Evolutionary conservation across 768 basidiomycete species (phyloP).

Genomic region (Cytidiella melzeri): DNA sequence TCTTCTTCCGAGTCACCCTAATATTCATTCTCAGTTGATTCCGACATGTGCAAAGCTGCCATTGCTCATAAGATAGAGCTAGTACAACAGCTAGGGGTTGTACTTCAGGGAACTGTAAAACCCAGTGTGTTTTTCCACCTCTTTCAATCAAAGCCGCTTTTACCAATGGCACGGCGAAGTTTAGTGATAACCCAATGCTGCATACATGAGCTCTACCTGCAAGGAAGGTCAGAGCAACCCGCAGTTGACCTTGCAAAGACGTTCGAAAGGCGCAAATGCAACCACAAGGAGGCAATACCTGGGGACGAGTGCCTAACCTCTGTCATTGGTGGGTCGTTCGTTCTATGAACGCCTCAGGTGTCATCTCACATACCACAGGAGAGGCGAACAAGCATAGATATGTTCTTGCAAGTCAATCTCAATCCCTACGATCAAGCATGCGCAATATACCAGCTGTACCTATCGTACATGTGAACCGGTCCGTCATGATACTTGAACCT

Average conservation of each 20-base stretch:
- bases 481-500: slow-evolving; percentile 90
- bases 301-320: slow-evolving; percentile 78
- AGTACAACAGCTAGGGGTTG: slow-evolving; percentile 61
- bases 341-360: neutral
- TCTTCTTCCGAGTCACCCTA: slow-evolving; percentile 6
- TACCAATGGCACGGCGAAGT: slow-evolving; percentile 33
- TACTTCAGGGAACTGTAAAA: slow-evolving; percentile 85
- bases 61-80: slow-evolving; percentile 70
- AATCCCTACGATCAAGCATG: slow-evolving; percentile 60
- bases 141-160: slow-evolving; percentile 1
- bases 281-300: slow-evolving; percentile 82
- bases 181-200: slow-evolving; percentile 99
- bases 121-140: slow-evolving; percentile 60
- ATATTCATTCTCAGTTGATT: slow-evolving; percentile 55
- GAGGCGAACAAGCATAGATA: slow-evolving; percentile 89
- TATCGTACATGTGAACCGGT: slow-evolving; percentile 84
- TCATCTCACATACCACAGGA: slow-evolving; percentile 36
- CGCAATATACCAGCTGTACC: slow-evolving; percentile 80
- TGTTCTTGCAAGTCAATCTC: slow-evolving; percentile 80
- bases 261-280: slow-evolving; percentile 92
- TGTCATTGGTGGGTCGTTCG: slow-evolving; percentile 62
- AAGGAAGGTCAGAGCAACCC: slow-evolving; percentile 65
- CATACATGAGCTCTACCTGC: slow-evolving; percentile 87
- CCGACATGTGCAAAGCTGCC: slow-evolving; percentile 71
- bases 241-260: slow-evolving; percentile 86